Conservation (phyloP, 495 filamentous ascomycete genomes). For the Tuber indicum region DNA sequence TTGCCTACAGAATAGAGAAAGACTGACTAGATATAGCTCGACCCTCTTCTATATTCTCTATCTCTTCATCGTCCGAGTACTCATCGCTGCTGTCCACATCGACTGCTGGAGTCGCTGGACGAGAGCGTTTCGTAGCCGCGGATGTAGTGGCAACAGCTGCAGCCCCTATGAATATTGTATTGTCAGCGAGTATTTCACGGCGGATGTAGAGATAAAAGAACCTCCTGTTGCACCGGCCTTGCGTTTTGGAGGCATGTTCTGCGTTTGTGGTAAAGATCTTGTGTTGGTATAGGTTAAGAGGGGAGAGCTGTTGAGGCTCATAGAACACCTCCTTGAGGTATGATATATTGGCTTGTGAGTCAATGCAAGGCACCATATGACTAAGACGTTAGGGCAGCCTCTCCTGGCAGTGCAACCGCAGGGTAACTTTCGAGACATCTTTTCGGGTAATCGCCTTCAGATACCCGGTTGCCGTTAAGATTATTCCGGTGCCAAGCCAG, state of each 20-base stretch:
- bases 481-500: neutral
- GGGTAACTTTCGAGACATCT: neutral
- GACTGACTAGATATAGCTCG: slow-evolving; percentile 34
- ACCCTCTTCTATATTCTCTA: slow-evolving; percentile 28
- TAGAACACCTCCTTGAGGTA: neutral
- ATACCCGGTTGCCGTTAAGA: neutral
- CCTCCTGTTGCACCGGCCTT: slow-evolving; percentile 21
- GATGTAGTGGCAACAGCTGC: slow-evolving; percentile 5
- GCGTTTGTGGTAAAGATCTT: neutral
- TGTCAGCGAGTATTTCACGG: neutral
- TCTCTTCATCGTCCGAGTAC: slow-evolving; percentile 31
- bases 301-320: neutral
- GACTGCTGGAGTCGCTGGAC: slow-evolving; percentile 29
- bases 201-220: neutral
- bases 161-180: slow-evolving; percentile 9
- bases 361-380: neutral
- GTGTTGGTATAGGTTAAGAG: slow-evolving; percentile 5
- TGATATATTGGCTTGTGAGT: neutral
- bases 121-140: slow-evolving; percentile 27
- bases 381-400: neutral
- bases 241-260: slow-evolving; percentile 26
- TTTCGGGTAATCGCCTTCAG: neutral
- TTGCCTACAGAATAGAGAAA: slow-evolving; percentile 1
- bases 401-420: neutral
- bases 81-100: slow-evolving; percentile 31